These are phyloP conservation scores for Boletellus ananas DNA, from an alignment of 768 basidiomycete genomes.

Conservation along the genomic window DNA sequence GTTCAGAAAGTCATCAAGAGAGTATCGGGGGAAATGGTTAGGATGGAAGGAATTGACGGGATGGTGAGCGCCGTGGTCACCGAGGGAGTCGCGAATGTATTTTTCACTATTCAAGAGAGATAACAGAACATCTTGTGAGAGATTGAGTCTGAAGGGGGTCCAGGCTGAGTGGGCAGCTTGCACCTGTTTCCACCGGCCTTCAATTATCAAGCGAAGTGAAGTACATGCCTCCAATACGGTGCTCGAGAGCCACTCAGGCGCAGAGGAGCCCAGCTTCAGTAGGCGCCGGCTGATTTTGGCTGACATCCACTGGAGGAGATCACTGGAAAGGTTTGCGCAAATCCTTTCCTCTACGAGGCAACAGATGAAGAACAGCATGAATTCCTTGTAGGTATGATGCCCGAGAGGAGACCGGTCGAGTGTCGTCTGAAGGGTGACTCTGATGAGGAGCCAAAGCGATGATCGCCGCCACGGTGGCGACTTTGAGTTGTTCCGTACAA, in stretches of 20 bases:
- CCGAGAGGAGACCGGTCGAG: slow-evolving; percentile 10
- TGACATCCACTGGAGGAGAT: slow-evolving; percentile 22
- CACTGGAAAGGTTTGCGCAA: slow-evolving; percentile 11
- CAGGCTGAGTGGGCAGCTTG: slow-evolving; percentile 28
- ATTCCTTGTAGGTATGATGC: slow-evolving; percentile 41
- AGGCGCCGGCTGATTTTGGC: not conserved
- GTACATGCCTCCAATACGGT: slow-evolving; percentile 23
- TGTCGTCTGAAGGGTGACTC: slow-evolving; percentile 28
- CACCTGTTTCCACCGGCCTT: slow-evolving; percentile 34
- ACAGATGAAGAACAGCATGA: slow-evolving; percentile 42
- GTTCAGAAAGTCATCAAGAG: slow-evolving; percentile 15
- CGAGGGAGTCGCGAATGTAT: slow-evolving; percentile 27
- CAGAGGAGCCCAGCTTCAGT: not conserved
- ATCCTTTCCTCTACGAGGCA: slow-evolving; percentile 21
- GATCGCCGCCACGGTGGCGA: slow-evolving; percentile 34
- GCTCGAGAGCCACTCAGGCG: not conserved
- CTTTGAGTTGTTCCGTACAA: slow-evolving; percentile 3
- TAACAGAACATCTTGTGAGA: slow-evolving; percentile 29
- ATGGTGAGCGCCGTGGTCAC: not conserved
- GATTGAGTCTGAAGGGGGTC: slow-evolving; percentile 27
- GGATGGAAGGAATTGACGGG: slow-evolving; percentile 5
- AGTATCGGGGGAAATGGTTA: slow-evolving; percentile 1
- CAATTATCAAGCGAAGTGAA: slow-evolving; percentile 16
- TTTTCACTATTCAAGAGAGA: slow-evolving; percentile 30
- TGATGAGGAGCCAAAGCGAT: slow-evolving; percentile 31